phyloP scores from a whole-genome alignment of 2,329 filamentous ascomycete species.

The Fusarium subtropicale region DNA sequence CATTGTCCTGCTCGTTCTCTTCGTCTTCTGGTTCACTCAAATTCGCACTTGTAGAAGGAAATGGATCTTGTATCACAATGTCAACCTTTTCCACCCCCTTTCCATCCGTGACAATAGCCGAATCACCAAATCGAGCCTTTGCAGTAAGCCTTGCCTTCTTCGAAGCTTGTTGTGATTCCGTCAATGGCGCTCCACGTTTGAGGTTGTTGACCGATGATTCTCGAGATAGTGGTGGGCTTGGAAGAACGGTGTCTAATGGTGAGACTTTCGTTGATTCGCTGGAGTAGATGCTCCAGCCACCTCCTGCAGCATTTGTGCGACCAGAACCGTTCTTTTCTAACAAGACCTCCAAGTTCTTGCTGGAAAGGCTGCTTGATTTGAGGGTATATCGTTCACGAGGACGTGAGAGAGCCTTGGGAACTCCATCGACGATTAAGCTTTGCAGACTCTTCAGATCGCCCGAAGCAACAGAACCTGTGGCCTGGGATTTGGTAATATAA shows the following conservation, averaged over 20 bases:
- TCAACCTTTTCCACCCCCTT: slow-evolving; percentile 72
- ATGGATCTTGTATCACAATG: slow-evolving; percentile 69
- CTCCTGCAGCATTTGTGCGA: slow-evolving; percentile 76
- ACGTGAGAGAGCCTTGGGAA: slow-evolving; percentile 84
- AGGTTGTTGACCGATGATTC: slow-evolving; percentile 45
- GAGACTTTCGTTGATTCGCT: slow-evolving; percentile 67
- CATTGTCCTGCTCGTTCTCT: slow-evolving; percentile 29
- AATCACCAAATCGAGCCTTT: slow-evolving; percentile 76
- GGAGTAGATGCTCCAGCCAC: slow-evolving; percentile 84
- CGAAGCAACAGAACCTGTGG: slow-evolving; percentile 54
- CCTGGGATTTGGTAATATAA: slow-evolving; percentile 70
- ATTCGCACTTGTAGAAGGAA: slow-evolving; percentile 51
- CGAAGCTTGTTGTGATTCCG: slow-evolving; percentile 50
- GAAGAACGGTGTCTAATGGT: slow-evolving; percentile 65
- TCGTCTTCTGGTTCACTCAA: slow-evolving; percentile 45
- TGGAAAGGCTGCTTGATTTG: slow-evolving; percentile 73
- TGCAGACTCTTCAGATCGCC: slow-evolving; percentile 73
- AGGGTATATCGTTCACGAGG: slow-evolving; percentile 79
- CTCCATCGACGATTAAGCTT: slow-evolving; percentile 78
- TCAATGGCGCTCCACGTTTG: slow-evolving; percentile 47
- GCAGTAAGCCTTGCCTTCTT: slow-evolving; percentile 74
- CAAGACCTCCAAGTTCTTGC: slow-evolving; percentile 77
- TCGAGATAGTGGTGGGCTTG: slow-evolving; percentile 59
- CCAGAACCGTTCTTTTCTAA: slow-evolving; percentile 76
- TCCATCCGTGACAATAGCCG: slow-evolving; percentile 66